Evolutionary conservation across 2,329 filamentous ascomycete species (phyloP), one percentile per base, ranked within the genome.

Genomic region (Emmonsiellopsis sp.): DNA sequence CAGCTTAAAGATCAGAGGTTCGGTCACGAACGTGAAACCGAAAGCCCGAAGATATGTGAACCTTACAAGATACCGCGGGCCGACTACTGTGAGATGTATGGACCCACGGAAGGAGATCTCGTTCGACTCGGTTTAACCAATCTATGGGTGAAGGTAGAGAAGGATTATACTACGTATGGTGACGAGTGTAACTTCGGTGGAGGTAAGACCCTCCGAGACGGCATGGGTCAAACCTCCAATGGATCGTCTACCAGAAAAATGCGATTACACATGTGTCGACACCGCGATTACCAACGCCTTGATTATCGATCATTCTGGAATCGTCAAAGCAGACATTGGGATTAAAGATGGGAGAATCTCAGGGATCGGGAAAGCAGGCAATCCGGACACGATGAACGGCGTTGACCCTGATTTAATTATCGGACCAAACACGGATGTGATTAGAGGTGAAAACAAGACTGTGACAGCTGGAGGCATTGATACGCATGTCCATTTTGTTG

Each of bases 181-280:
- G 92, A 97, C 58, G 92, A 97, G 73, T 96, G 91, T 68, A 86
- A 89, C 59, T 97, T 97, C 69, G 92, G 92, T 13, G 92, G 92
- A 44, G 92, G 92, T 46, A 97, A 97, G 77, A 93, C 89, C 39
- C 73, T 97, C 55, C 81, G 92, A 56, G 92, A 97, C 68, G 92
- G 92, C 36, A 97, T 97, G 91, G 92, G 91, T 2, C 91, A 96
- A 73, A 88, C 90, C 5, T 86, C 85, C 31, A 27, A 27, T 27
- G 21, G 21, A 27, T 27, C 21, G 5, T 27, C 21, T 27, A 27
- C 3, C 21, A 88, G 4, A 79, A 88, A 44, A 71, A 79, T 0
- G 86, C 92, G 62, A 75, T 77, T 2, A 83, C 5, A 91, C 27
- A 83, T 82, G 27, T 27, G 72, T 96, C 55, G 92, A 97, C 67